phyloP scores from a whole-genome alignment of 176 grass and related monocot species.

The Hordeum vulgare region DNA sequence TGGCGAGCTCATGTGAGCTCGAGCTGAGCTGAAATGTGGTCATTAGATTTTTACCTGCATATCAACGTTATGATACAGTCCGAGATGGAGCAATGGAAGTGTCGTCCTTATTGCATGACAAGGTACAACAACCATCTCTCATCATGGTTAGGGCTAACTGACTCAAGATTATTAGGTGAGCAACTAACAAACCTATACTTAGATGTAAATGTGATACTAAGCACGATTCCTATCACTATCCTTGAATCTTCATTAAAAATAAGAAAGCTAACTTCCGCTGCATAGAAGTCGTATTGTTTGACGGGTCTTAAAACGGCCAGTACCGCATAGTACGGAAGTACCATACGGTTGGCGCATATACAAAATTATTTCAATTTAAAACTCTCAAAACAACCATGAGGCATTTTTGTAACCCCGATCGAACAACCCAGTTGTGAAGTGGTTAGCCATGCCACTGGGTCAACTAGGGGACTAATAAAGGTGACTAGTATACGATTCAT shows the following conservation, averaged over 20 bases:
- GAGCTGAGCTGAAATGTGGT: too few species aligned
- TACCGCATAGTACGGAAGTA: not conserved
- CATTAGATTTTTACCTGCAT: too few species aligned
- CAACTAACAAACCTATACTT: too few species aligned
- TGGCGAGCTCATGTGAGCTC: too few species aligned
- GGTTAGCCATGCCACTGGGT: not conserved
- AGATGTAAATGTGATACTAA: too few species aligned
- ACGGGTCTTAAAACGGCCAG: not conserved
- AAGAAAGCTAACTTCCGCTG: not conserved
- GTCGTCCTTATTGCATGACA: too few species aligned
- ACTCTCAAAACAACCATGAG: not conserved
- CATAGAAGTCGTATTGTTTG: not conserved
- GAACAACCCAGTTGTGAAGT: not conserved
- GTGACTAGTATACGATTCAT: not conserved
- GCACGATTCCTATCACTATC: not conserved
- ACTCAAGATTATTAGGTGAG: too few species aligned
- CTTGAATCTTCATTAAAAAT: not conserved
- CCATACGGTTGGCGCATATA: not conserved
- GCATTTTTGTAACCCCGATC: not conserved
- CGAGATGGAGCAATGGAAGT: too few species aligned
- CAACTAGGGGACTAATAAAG: not conserved
- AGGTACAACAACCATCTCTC: too few species aligned
- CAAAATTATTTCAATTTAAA: not conserved
- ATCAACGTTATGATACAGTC: too few species aligned
- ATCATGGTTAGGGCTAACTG: too few species aligned